Evolutionary conservation across 805 yeast genomes (phyloP), one percentile per base, ranked within the genome.

Genomic region (Yarrowia osloensis): DNA sequence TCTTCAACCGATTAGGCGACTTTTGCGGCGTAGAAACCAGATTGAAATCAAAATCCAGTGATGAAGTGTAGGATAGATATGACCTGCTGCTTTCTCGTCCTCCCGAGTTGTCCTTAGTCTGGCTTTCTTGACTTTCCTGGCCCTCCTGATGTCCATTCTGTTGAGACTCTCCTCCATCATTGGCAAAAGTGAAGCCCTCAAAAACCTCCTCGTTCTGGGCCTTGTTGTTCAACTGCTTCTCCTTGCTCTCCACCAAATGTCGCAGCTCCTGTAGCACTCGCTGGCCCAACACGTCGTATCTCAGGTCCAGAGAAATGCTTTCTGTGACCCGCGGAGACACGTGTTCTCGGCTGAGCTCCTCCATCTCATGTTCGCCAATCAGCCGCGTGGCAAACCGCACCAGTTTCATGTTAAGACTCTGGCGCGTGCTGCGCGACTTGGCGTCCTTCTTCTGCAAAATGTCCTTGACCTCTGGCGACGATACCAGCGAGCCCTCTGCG

Each of bases 181-280:
- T 15, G 31, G 52, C 40, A 31, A 61, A 61, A 0, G 66, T 61
- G 33, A 61, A 61, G 11, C 66, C 66, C 12, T 61, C 66, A 24
- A 61, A 61, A 7, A 9, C 50, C 26, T 61, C 33, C 17, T 61
- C 54, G 24, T 61, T 46, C 31, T 61, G 52, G 3, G 29, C 33
- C 33, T 33, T n/a, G 17, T 46, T 57, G 15, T 67, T 54, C 5
- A 40, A 29, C 37, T 46, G 47, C 40, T 68, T 67, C 26, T 65
- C 69, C 21, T 67, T 66, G 28, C 52, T 22, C 57, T 68, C 68
- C 28, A 70, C 62, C 29, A 73, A 59, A 4, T 65, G 67, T 13
- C 74, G 70, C 37, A 75, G 72, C 66, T 76, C 78, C 24, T 74
- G 70, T 39, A 77, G 68, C 19, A 74, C 73, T 24, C 74, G 69